These are phyloP conservation scores for Carpinus fangiana DNA, from an alignment of 306 rosid species.

Conservation along the genomic window DNA sequence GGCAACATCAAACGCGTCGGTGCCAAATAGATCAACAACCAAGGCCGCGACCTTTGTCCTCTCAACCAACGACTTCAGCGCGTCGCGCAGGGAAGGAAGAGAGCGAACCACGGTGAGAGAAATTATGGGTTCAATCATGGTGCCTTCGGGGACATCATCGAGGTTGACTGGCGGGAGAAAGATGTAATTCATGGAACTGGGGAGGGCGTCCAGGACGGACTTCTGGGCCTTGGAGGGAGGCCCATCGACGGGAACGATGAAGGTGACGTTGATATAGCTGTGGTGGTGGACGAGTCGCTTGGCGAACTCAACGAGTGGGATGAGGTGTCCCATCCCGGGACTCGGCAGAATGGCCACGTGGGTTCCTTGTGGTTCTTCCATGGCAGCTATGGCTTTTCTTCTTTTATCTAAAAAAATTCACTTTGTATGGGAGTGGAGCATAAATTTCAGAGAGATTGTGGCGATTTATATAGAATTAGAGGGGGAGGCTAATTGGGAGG, in stretches of 20 bases:
- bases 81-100: constrained; percentile 33
- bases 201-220: constrained; percentile 44
- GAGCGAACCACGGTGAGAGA: constrained; percentile 39
- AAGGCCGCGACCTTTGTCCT: constrained; percentile 14
- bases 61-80: background rate
- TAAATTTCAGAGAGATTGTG: background rate
- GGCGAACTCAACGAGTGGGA: constrained; percentile 70
- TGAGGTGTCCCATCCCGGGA: constrained; percentile 90
- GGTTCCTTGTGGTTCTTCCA: constrained; percentile 38
- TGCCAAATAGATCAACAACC: constrained; percentile 28
- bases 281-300: constrained; percentile 44
- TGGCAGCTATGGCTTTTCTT: background rate
- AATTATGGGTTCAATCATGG: constrained; percentile 29
- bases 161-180: constrained; percentile 34
- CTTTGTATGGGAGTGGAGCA: background rate
- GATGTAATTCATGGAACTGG: constrained; percentile 30
- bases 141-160: constrained; percentile 8
- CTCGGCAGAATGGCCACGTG: constrained; percentile 54
- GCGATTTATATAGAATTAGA: background rate
- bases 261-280: constrained; percentile 33
- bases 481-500: background rate
- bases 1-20: constrained; percentile 30
- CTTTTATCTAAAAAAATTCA: background rate
- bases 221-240: constrained; percentile 57
- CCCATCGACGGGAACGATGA: constrained; percentile 54